Base-by-base conservation (phyloP, 2,329 filamentous ascomycete species). In the Aspergillus fructus region DNA sequence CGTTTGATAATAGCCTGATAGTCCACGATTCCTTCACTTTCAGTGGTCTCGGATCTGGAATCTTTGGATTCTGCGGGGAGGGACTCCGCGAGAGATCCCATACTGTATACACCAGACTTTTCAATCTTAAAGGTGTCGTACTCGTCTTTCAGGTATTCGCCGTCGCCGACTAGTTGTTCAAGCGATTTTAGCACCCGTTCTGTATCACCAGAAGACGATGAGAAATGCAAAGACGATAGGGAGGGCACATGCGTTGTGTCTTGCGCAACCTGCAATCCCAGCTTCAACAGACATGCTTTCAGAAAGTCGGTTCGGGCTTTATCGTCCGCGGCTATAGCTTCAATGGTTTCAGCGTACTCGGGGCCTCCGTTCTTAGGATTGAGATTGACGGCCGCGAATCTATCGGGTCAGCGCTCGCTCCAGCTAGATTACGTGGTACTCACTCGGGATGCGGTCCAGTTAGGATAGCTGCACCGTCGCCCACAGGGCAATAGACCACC, bases 391-490 rank as follows among this genome's bases (percentile, higher is more conserved):
- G 90, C 85, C 3, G 92, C 88, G 70, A 97, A 97, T 71, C 92
- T 96, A 64, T n/a, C 49, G 59, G 7, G 21, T 48, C 40, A 53
- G 50, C 24, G 4, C 19, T 12, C 7, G 37, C 34, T 46, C 60
- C 34, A 17, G 9, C 1, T 23, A 11, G 51, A 59, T 6, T 13
- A 49, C 41, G 54, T 56, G 55, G 15, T 41, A 77, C 84, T 71
- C 79, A 96, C 90, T 99, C 94, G 51, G 93, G 93, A 80, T 99
- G 94, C 40, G 92, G 90, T 0, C 93, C 92, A 0, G 90, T 96
- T 17, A 99, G 75, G 5, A 97, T 76, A 1, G 85, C 91, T 40
- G 84, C 85, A 2, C 94, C 94, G 45, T 91, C 84, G 0, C 92
- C 93, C 45, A 96, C 83, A 61, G 87, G 89, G 68, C 92, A 90